Conservation (phyloP, 2,329 filamentous ascomycete genomes). For the Pseudocercospora pini-densiflorae region DNA sequence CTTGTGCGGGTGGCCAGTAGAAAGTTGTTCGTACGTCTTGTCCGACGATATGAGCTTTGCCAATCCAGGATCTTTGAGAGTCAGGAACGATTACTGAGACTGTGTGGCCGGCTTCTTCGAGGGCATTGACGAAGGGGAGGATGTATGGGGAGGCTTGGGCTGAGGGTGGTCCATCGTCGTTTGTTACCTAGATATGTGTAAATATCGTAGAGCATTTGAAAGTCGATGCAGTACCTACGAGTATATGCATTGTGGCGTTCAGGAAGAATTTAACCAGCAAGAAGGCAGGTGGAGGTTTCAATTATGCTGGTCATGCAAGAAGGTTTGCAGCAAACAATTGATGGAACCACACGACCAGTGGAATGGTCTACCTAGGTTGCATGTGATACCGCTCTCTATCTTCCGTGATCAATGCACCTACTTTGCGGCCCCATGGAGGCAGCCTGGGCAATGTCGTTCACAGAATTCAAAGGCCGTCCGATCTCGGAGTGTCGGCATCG, state of each 20-base stretch:
- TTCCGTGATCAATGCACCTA: too few relatives aligned
- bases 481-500: neutral
- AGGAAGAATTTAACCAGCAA: neutral
- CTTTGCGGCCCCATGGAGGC: too few relatives aligned
- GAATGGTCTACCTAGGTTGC: too few relatives aligned
- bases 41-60: constrained; percentile 95
- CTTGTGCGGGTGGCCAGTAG: constrained; percentile 53
- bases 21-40: constrained; percentile 71
- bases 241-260: constrained; percentile 6
- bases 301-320: too few relatives aligned
- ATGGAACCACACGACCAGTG: too few relatives aligned
- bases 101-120: constrained; percentile 71
- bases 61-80: constrained; percentile 95
- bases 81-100: constrained; percentile 92
- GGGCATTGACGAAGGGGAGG: constrained; percentile 50
- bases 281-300: too few relatives aligned
- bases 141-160: constrained; percentile 55
- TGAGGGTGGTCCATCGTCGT: constrained; percentile 58
- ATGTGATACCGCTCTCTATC: too few relatives aligned
- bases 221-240: neutral
- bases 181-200: constrained; percentile 47
- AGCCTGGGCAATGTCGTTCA: too few relatives aligned
- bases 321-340: too few relatives aligned
- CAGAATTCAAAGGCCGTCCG: neutral
- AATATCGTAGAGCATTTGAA: neutral